phyloP scores from a whole-genome alignment of 2,329 filamentous ascomycete species.

The Ascochyta pisi region DNA sequence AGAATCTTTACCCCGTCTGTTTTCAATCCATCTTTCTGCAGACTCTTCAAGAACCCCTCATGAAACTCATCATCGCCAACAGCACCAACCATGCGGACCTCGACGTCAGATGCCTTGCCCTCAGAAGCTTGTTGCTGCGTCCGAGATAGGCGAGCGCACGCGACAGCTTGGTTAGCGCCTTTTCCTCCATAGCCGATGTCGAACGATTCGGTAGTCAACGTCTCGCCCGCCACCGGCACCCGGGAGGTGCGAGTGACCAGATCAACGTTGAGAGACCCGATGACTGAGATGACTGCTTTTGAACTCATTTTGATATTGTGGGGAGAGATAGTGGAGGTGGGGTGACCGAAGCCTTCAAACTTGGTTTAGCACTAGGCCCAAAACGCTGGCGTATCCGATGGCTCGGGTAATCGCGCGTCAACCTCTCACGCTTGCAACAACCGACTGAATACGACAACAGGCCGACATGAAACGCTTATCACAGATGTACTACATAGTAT shows the following conservation, averaged over 20 bases:
- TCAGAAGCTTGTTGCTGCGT: constrained; percentile 43
- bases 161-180: constrained; percentile 93
- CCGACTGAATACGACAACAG: too few species aligned
- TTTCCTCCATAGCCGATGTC: constrained; percentile 87
- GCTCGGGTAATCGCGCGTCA: too few species aligned
- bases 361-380: too few species aligned
- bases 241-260: constrained; percentile 87
- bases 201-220: constrained; percentile 80
- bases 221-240: constrained; percentile 85
- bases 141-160: constrained; percentile 81
- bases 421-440: too few species aligned
- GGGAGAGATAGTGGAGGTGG: constrained; percentile 3
- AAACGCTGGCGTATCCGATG: too few species aligned
- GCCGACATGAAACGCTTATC: too few species aligned
- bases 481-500: too few species aligned
- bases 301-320: constrained; percentile 28
- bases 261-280: constrained; percentile 95
- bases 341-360: too few species aligned
- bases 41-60: constrained; percentile 48
- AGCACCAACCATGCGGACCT: constrained; percentile 58
- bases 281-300: constrained; percentile 72
- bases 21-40: constrained; percentile 55
- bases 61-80: constrained; percentile 57
- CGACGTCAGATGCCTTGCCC: constrained; percentile 41
- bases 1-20: constrained; percentile 49